Base-by-base conservation (phyloP, 2,329 filamentous ascomycete species). In the Calonectria crousiana region DNA sequence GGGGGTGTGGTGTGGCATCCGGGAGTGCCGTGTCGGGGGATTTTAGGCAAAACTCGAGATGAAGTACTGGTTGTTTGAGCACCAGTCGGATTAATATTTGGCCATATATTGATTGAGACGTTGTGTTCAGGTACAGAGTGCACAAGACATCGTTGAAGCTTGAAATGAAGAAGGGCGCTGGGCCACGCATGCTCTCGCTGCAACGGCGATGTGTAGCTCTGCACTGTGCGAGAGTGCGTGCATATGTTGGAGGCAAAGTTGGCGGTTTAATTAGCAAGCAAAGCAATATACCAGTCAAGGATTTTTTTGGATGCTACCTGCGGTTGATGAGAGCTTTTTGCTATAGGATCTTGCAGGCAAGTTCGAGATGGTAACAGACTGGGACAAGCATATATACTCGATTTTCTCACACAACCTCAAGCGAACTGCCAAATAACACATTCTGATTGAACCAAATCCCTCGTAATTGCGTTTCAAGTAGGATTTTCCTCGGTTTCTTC, bases 21-120 rank as follows among this genome's bases (percentile, higher is more conserved):
- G 3, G 60, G 67, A 66, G 26, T 18, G 51, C 66, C 34, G 53
- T 34, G 16, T 41, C 14, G 23, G 23, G 34, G 51, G 5, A 26
- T 38, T 73, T 73, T 69, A 73, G 71, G 71, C 71, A 69, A 60
- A 73, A 60, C 6, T n/a, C 53, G 60, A 23, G 60, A 62, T 26
- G 34, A 62, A 41, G 18, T 6, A 23, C 11, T 26, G 6, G 23
- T 23, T 38, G 38, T 20, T 28, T 62, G 14, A 26, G 14, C 18
- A 16, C 23, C 4, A n/a, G 11, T 18, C 18, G 32, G 34, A n/a
- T 58, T 38, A 6, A 60, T 60, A 36, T 26, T 18, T n/a, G 11
- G 32, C 36, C 56, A 23, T 6, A 6, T 16, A 6, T 16, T 36
- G 8, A 18, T 60, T 20, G 13, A 38, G 11, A 60, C 8, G 44